phyloP scores from a whole-genome alignment of 2,329 filamentous ascomycete species.

The Microdochium nivale region DNA sequence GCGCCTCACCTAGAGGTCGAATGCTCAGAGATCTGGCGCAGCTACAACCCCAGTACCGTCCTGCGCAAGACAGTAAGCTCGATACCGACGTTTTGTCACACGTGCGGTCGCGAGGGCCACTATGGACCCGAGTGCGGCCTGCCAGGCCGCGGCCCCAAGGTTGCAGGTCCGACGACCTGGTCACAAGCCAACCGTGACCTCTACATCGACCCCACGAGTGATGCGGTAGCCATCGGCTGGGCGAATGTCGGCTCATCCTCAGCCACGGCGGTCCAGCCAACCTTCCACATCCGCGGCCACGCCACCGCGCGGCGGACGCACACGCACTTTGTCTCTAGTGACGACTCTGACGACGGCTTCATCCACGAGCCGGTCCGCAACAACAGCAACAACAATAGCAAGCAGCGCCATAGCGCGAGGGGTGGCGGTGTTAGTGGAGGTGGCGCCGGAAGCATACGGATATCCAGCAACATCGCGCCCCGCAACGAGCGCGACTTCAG shows the following conservation, averaged over 20 bases:
- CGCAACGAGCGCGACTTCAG: slow-evolving; percentile 3
- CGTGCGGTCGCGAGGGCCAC: slow-evolving; percentile 45
- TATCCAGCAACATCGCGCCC: slow-evolving; percentile 16
- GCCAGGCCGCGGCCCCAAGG: slow-evolving; percentile 11
- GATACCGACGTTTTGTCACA: slow-evolving; percentile 45
- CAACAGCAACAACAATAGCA: slow-evolving; percentile 1
- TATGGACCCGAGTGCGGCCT: slow-evolving; percentile 47
- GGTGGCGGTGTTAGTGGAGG: too few relatives aligned
- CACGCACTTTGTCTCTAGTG: slow-evolving; percentile 21
- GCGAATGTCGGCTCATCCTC: slow-evolving; percentile 4
- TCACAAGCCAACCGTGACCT: slow-evolving; percentile 36
- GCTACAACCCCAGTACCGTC: slow-evolving; percentile 33
- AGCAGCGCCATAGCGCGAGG: slow-evolving; percentile 5
- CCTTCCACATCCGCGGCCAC: slow-evolving; percentile 16
- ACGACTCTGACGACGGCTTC: slow-evolving; percentile 22
- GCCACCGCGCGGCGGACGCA: slow-evolving; percentile 15
- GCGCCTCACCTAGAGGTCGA: slow-evolving; percentile 49
- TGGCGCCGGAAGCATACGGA: slow-evolving; percentile 15
- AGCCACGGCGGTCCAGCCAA: not conserved
- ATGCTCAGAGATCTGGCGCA: slow-evolving; percentile 55
- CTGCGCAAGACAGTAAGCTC: slow-evolving; percentile 37
- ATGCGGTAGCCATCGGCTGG: slow-evolving; percentile 26
- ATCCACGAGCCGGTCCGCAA: slow-evolving; percentile 14
- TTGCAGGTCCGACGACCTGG: slow-evolving; percentile 38
- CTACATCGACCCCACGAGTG: slow-evolving; percentile 39